These are phyloP conservation scores for Saccharomycopsis sp. DNA, from an alignment of 805 yeast species.

Conservation along the genomic window DNA sequence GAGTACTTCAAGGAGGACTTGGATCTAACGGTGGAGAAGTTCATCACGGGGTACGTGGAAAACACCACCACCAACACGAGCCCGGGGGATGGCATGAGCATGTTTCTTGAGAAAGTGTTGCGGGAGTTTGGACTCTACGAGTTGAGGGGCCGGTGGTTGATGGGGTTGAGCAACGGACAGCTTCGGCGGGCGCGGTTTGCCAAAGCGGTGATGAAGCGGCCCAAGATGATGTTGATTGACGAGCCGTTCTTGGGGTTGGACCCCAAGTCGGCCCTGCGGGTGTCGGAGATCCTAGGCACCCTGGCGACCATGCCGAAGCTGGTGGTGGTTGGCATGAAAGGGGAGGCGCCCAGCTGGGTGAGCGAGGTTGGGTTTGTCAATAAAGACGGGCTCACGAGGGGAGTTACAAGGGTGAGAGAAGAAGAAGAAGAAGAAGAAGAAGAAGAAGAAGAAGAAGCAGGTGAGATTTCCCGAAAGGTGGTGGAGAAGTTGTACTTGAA, in stretches of 20 bases:
- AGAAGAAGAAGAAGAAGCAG: not conserved
- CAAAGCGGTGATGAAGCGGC: slow-evolving; percentile 53
- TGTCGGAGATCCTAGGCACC: slow-evolving; percentile 43
- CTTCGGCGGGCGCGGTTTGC: slow-evolving; percentile 86
- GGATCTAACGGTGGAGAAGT: slow-evolving; percentile 43
- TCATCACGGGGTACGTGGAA: slow-evolving; percentile 23
- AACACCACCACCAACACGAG: slow-evolving; percentile 28
- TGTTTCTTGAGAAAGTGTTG: slow-evolving; percentile 33
- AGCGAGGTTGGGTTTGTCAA: slow-evolving; percentile 11
- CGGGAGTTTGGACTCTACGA: slow-evolving; percentile 44
- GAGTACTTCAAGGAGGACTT: slow-evolving; percentile 80
- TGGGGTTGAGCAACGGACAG: slow-evolving; percentile 89
- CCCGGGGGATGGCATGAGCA: not conserved
- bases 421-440: not conserved
- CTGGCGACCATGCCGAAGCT: slow-evolving; percentile 31
- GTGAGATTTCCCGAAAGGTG: not conserved
- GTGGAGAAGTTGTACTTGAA: not conserved
- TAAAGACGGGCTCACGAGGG: slow-evolving; percentile 1
- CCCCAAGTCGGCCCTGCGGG: slow-evolving; percentile 54
- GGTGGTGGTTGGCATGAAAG: slow-evolving; percentile 64
- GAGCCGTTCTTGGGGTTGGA: slow-evolving; percentile 93
- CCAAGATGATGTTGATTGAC: slow-evolving; percentile 64
- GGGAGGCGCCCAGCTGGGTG: slow-evolving; percentile 85
- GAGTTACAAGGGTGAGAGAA: no score
- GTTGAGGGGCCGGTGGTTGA: slow-evolving; percentile 65